These are phyloP conservation scores for Cyberlindnera misumaiensis DNA, from an alignment of 805 yeast species.

Conservation along the genomic window DNA sequence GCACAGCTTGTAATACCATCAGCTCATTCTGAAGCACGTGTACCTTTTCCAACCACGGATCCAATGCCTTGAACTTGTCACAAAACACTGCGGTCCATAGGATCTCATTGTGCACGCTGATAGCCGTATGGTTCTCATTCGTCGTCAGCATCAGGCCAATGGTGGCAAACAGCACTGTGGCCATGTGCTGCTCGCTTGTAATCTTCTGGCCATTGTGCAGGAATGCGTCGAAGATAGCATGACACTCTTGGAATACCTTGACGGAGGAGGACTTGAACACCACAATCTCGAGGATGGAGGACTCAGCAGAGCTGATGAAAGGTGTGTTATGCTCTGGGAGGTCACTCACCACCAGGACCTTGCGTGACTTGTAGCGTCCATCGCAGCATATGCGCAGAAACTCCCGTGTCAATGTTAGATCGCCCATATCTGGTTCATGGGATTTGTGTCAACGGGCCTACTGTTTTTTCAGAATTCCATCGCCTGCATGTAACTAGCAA, in stretches of 20 bases:
- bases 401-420: conserved; percentile 6
- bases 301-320: conserved; percentile 7
- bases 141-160: conserved; percentile 30
- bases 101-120: conserved; percentile 26
- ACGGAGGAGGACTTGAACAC: conserved; percentile 27
- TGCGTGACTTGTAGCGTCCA: conserved; percentile 4
- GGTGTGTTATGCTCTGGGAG: conserved; percentile 7
- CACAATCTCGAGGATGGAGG: conserved; percentile 24
- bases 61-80: neutral
- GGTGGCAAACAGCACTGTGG: conserved; percentile 21
- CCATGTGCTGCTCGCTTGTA: conserved; percentile 2
- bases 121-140: conserved; percentile 29
- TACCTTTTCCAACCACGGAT: conserved; percentile 1
- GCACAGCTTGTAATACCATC: conserved; percentile 16
- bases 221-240: conserved; percentile 14
- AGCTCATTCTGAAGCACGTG: conserved; percentile 17
- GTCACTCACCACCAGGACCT: conserved; percentile 8
- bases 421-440: neutral
- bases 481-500: no score
- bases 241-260: conserved; percentile 27
- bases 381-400: conserved; percentile 7
- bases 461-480: no score
- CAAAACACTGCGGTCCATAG: conserved; percentile 10
- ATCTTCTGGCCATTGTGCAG: conserved; percentile 2
- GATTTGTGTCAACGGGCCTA: no score